Conservation (phyloP, 169 alveolate genomes). For the Cardiosporidium cionae region DNA sequence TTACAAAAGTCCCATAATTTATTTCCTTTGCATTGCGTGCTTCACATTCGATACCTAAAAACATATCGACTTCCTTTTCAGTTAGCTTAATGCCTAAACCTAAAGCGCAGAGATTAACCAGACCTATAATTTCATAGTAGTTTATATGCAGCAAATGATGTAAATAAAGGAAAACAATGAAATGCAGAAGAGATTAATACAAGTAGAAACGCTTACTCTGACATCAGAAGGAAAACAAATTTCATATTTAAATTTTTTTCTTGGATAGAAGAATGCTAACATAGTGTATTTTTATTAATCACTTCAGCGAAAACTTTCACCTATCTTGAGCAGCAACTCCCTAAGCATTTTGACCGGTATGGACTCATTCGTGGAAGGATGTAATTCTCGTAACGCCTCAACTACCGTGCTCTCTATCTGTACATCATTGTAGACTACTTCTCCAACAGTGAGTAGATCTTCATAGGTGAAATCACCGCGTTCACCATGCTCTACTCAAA, state of each 20-base stretch:
- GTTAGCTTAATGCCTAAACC: conserved; percentile 32
- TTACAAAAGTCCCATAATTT: conserved; percentile 13
- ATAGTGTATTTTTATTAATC: not conserved
- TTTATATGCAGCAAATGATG: not conserved
- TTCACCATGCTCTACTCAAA: not conserved
- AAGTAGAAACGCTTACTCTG: too few relatives aligned
- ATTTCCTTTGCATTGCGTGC: conserved; percentile 1
- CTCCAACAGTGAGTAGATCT: conserved; percentile 23
- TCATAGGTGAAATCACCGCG: conserved; percentile 27
- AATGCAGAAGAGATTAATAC: too few relatives aligned
- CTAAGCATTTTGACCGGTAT: conserved; percentile 10
- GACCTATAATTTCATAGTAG: not conserved
- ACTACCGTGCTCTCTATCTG: conserved; percentile 32
- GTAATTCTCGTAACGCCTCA: conserved; percentile 9
- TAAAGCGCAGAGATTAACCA: not conserved
- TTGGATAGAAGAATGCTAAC: too few relatives aligned
- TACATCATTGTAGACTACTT: conserved; percentile 37
- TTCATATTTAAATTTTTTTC: too few relatives aligned
- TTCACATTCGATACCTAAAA: conserved; percentile 27
- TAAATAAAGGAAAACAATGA: too few relatives aligned
- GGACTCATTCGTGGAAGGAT: not conserved
- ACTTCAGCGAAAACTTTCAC: not conserved
- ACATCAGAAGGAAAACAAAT: too few relatives aligned
- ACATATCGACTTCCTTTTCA: conserved; percentile 38
- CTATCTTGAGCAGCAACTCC: conserved; percentile 21